A percentile compares a stretch with the other conserved stretches of the same genome.
These are phyloP conservation scores for Gracilariopsis chorda DNA, from an alignment of 23 red algal species.

Conservation along the genomic window DNA sequence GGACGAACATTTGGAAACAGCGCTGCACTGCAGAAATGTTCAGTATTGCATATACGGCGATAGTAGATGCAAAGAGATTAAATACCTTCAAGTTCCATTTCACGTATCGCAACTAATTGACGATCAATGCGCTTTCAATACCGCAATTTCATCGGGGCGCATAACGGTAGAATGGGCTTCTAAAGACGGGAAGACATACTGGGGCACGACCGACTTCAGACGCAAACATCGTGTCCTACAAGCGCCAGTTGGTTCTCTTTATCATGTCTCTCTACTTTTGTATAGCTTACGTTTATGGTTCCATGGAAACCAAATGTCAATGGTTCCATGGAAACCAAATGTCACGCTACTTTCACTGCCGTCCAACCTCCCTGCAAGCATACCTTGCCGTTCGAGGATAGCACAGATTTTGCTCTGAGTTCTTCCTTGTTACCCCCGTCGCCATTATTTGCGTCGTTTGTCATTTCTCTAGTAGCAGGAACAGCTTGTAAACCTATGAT, in stretches of 20 bases:
- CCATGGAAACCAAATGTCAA: neutral
- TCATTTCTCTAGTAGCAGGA: too few relatives aligned
- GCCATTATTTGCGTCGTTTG: too few relatives aligned
- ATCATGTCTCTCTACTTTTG: neutral
- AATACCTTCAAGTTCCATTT: neutral
- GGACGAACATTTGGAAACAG: too few relatives aligned
- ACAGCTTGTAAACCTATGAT: too few relatives aligned
- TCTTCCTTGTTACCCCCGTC: too few relatives aligned
- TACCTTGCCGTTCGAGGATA: neutral
- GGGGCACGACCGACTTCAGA: neutral
- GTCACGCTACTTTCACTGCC: neutral
- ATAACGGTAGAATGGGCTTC: neutral
- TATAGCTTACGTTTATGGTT: neutral
- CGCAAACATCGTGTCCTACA: neutral
- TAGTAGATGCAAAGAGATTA: neutral
- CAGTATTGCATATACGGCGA: conserved; percentile 13
- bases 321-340: conserved; percentile 8
- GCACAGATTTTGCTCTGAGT: too few relatives aligned
- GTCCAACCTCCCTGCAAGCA: neutral
- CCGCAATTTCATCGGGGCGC: neutral
- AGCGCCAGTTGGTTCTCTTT: neutral
- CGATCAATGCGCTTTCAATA: neutral
- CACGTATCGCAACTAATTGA: neutral
- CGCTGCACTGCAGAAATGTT: too few relatives aligned
- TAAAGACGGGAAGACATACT: neutral